A percentile compares a stretch with the other conserved stretches of the same genome.
These are phyloP conservation scores for Spongispora temasekensis DNA, from an alignment of 1,284 basidiomycete species.

Conservation along the genomic window DNA sequence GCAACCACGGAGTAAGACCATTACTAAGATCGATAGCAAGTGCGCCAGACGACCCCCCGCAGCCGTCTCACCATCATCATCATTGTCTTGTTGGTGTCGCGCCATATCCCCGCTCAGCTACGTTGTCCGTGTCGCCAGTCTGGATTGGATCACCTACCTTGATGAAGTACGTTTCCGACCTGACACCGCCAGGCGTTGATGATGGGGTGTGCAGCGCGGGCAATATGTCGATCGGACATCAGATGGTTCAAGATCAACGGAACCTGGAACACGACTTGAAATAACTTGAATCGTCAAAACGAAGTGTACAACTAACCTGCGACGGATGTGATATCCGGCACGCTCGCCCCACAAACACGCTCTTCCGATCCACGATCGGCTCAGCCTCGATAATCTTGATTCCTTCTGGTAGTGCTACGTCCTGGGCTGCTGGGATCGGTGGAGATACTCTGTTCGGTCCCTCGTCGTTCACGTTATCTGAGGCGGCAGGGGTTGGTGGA, in stretches of 20 bases:
- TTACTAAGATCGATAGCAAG: slow-evolving; percentile 82
- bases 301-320: slow-evolving; percentile 48
- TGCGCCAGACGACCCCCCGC: slow-evolving; percentile 88
- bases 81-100: slow-evolving; percentile 65
- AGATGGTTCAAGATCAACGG: slow-evolving; percentile 72
- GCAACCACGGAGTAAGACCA: slow-evolving; percentile 22
- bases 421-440: slow-evolving; percentile 3
- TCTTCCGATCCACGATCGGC: slow-evolving; percentile 82
- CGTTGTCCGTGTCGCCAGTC: not conserved
- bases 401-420: slow-evolving; percentile 53
- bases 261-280: slow-evolving; percentile 46
- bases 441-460: not conserved
- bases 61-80: slow-evolving; percentile 91
- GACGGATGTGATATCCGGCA: slow-evolving; percentile 77
- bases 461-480: slow-evolving; percentile 5
- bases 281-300: not conserved
- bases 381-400: slow-evolving; percentile 68
- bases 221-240: slow-evolving; percentile 70
- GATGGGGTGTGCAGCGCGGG: slow-evolving; percentile 83
- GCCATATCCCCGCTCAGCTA: slow-evolving; percentile 3
- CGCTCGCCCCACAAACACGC: slow-evolving; percentile 81
- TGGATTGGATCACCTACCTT: slow-evolving; percentile 50
- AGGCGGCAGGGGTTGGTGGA: slow-evolving; percentile 8
- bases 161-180: slow-evolving; percentile 64
- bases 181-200: slow-evolving; percentile 89